phyloP scores from a whole-genome alignment of 2,329 filamentous ascomycete genomes.

The Claviceps africana region DNA sequence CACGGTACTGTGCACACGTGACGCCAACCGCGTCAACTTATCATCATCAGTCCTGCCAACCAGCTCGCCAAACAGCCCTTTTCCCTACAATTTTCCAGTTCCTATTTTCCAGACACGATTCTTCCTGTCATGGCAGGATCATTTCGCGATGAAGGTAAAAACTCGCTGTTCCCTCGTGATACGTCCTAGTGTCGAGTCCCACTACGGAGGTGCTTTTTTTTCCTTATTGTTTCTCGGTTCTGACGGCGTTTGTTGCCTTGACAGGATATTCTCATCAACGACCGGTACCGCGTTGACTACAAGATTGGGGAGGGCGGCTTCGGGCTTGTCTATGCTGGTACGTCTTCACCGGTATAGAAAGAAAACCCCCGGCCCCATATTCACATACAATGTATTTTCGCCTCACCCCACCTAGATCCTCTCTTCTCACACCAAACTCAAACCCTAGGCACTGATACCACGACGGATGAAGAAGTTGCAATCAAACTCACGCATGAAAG shows the following conservation, averaged over 20 bases:
- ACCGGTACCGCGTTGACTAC: not conserved
- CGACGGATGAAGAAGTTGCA: constrained; percentile 96
- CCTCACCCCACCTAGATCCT: too few species aligned
- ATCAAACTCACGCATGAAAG: constrained; percentile 99
- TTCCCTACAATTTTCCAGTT: not conserved
- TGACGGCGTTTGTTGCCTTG: not conserved
- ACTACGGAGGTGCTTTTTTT: not conserved
- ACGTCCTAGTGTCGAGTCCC: not conserved
- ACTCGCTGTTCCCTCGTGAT: not conserved
- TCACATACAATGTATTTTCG: too few species aligned
- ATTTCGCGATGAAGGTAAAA: not conserved
- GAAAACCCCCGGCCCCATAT: not conserved
- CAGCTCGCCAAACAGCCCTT: not conserved
- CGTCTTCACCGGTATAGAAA: too few species aligned
- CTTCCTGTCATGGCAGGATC: not conserved
- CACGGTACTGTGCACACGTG: too few species aligned
- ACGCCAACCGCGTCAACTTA: too few species aligned
- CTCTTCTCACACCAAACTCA: not conserved
- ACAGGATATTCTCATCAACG: constrained; percentile 1
- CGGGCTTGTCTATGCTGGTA: constrained; percentile 2
- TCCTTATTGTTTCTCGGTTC: too few species aligned
- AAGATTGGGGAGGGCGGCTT: constrained; percentile 4
- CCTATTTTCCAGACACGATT: not conserved
- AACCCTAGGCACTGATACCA: constrained; percentile 76
- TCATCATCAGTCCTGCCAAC: too few species aligned